These are phyloP conservation scores for Kodamaea neixiangensis DNA, from an alignment of 805 yeast species.

Conservation along the genomic window DNA sequence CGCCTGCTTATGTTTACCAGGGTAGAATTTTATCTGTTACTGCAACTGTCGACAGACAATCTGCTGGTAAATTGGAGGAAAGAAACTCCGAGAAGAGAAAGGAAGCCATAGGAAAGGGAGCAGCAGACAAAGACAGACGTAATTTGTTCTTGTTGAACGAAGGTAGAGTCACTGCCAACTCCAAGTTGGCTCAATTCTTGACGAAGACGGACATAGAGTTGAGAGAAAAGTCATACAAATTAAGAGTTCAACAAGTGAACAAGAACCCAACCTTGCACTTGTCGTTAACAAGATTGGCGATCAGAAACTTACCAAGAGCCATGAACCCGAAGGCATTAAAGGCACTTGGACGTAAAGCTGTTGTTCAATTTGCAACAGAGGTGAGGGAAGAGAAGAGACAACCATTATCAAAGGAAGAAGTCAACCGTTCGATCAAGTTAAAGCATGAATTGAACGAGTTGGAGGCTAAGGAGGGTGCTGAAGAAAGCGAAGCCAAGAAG, in stretches of 20 bases:
- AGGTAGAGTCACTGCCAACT: conserved; percentile 82
- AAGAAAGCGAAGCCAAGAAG: conserved; percentile 40
- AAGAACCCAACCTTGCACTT: conserved; percentile 90
- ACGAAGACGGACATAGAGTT: conserved; percentile 76
- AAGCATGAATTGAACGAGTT: conserved; percentile 45
- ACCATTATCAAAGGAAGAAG: conserved; percentile 86
- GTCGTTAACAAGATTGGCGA: conserved; percentile 92
- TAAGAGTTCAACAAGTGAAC: conserved; percentile 86
- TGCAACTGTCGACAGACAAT: conserved; percentile 82
- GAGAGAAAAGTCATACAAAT: conserved; percentile 81
- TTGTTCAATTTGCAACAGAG: conserved; percentile 91
- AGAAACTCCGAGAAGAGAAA: conserved; percentile 72
- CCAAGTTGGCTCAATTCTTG: conserved; percentile 72
- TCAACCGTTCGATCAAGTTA: conserved; percentile 71
- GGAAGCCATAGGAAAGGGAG: conserved; percentile 76
- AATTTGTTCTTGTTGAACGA: conserved; percentile 86
- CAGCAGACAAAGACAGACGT: conserved; percentile 79
- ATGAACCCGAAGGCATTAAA: conserved; percentile 87
- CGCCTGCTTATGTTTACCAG: conserved; percentile 84
- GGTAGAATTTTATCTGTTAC: conserved; percentile 86
- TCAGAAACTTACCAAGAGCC: conserved; percentile 90
- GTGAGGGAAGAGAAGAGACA: conserved; percentile 75
- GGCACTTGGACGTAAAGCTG: conserved; percentile 91
- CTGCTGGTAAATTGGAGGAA: conserved; percentile 74
- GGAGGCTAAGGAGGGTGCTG: conserved; percentile 22